Percentiles rank a stretch among this genome's conserved stretches.
Evolutionary conservation across 2,329 filamentous ascomycete species (phyloP).

Genomic region (Onygenales sp.): DNA sequence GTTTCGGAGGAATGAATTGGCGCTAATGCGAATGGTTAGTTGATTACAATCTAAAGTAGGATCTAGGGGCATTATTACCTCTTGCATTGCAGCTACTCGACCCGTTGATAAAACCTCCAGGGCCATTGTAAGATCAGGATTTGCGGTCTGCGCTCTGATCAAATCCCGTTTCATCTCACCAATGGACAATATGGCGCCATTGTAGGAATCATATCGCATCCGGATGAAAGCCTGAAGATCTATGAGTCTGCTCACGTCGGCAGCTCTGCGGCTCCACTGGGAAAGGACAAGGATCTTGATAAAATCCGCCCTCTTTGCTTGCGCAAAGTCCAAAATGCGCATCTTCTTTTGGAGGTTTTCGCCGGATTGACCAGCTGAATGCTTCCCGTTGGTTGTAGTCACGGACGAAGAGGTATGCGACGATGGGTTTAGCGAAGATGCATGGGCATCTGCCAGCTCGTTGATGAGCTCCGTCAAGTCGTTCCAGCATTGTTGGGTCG

Average conservation of each 20-base stretch:
- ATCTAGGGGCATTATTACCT: slow-evolving; percentile 39
- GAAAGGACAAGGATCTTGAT: slow-evolving; percentile 86
- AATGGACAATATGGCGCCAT: slow-evolving; percentile 51
- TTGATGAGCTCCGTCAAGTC: slow-evolving; percentile 61
- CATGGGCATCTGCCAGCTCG: slow-evolving; percentile 59
- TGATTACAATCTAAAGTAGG: not conserved
- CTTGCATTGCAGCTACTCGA: slow-evolving; percentile 66
- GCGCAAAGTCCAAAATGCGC: slow-evolving; percentile 64
- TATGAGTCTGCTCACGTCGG: slow-evolving; percentile 76
- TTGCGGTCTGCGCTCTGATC: slow-evolving; percentile 64
- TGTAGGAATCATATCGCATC: slow-evolving; percentile 51
- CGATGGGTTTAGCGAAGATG: slow-evolving; percentile 38
- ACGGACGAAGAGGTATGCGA: slow-evolving; percentile 13
- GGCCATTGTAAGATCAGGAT: slow-evolving; percentile 84
- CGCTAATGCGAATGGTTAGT: slow-evolving; percentile 39
- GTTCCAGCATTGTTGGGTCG: slow-evolving; percentile 76
- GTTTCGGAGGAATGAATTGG: slow-evolving; percentile 65
- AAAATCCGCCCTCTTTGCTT: slow-evolving; percentile 74
- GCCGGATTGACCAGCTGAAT: slow-evolving; percentile 21
- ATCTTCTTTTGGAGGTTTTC: slow-evolving; percentile 70
- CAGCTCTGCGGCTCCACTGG: slow-evolving; percentile 75
- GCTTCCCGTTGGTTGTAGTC: slow-evolving; percentile 15
- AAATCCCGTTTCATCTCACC: slow-evolving; percentile 66
- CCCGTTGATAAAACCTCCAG: slow-evolving; percentile 75
- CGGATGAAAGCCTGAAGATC: slow-evolving; percentile 72